Evolutionary conservation across 768 basidiomycete species (phyloP).

Genomic region (Inosperma sp.): DNA sequence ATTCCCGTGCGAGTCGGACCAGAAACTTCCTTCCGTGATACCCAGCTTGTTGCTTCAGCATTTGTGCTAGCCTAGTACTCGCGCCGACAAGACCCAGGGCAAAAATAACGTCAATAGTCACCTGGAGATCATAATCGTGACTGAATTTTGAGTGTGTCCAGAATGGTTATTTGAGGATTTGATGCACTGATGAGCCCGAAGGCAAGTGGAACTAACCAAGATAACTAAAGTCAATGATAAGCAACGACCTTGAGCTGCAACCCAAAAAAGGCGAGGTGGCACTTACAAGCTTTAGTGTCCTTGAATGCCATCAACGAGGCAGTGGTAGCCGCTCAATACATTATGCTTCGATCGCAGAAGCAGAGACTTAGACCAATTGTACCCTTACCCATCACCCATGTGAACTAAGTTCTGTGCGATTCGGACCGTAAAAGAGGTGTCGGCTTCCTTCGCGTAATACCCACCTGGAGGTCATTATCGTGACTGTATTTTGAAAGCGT

Average conservation of each 20-base stretch:
- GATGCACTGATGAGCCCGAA: slow-evolving; percentile 93
- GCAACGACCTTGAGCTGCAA: too few relatives aligned
- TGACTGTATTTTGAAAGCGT: slow-evolving; percentile 98
- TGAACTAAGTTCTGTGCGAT: slow-evolving; percentile 98
- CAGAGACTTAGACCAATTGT: slow-evolving; percentile 96
- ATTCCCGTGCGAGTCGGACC: slow-evolving; percentile 93
- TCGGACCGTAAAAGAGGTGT: slow-evolving; percentile 96
- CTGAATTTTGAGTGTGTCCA: slow-evolving; percentile 98
- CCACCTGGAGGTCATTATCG: slow-evolving; percentile 95
- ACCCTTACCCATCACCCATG: slow-evolving; percentile 99
- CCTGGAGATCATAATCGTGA: slow-evolving; percentile 96
- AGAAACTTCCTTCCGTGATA: slow-evolving; percentile 99
- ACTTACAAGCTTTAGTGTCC: slow-evolving; percentile 89
- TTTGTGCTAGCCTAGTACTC: slow-evolving; percentile 94
- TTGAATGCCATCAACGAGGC: slow-evolving; percentile 92
- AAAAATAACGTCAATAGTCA: slow-evolving; percentile 95
- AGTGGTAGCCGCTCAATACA: slow-evolving; percentile 85
- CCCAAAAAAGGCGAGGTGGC: too few relatives aligned
- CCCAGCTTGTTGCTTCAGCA: slow-evolving; percentile 94
- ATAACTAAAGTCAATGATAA: slow-evolving; percentile 56
- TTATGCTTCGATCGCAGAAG: slow-evolving; percentile 86
- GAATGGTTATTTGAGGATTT: slow-evolving; percentile 89
- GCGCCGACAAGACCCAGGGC: slow-evolving; percentile 99
- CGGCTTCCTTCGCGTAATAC: slow-evolving; percentile 98
- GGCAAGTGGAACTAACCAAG: slow-evolving; percentile 92